phyloP scores from a whole-genome alignment of 768 basidiomycete species.

The Dacryopinax primogenitus region DNA sequence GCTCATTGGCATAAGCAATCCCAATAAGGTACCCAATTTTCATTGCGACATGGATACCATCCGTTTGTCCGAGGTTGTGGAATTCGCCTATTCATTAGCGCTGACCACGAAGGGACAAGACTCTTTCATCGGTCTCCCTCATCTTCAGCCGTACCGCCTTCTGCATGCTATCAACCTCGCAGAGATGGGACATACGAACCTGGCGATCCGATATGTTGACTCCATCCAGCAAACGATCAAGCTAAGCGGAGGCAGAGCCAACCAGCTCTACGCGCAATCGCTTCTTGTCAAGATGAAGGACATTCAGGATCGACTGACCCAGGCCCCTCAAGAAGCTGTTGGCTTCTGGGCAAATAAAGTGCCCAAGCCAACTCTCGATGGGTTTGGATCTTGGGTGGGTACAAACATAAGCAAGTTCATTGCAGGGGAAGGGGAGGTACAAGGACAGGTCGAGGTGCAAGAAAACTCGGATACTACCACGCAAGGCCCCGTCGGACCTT shows the following conservation, averaged over 20 bases:
- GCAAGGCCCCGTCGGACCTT: slow-evolving; percentile 56
- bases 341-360: slow-evolving; percentile 85
- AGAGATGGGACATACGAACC: slow-evolving; percentile 65
- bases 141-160: slow-evolving; percentile 79
- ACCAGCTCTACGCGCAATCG: slow-evolving; percentile 47
- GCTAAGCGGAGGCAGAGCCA: slow-evolving; percentile 36
- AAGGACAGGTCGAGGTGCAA: slow-evolving; percentile 22
- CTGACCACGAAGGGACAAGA: slow-evolving; percentile 73
- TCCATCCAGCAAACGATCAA: slow-evolving; percentile 55
- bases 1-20: slow-evolving; percentile 58
- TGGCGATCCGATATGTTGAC: slow-evolving; percentile 83
- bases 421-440: slow-evolving; percentile 65
- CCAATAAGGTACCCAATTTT: slow-evolving; percentile 38
- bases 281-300: slow-evolving; percentile 65
- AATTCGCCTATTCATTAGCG: slow-evolving; percentile 77
- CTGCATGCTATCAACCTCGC: slow-evolving; percentile 61
- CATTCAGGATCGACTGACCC: slow-evolving; percentile 63
- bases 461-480: slow-evolving; percentile 29
- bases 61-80: slow-evolving; percentile 78
- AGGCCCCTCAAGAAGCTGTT: slow-evolving; percentile 55
- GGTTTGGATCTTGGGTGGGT: slow-evolving; percentile 83
- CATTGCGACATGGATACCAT: slow-evolving; percentile 59
- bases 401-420: slow-evolving; percentile 88
- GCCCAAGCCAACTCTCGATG: slow-evolving; percentile 81
- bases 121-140: slow-evolving; percentile 62